Percentiles rank a stretch among this genome's conserved stretches.
phyloP scores from a whole-genome alignment of 2,329 filamentous ascomycete species.

The Fusarium caatingaense region DNA sequence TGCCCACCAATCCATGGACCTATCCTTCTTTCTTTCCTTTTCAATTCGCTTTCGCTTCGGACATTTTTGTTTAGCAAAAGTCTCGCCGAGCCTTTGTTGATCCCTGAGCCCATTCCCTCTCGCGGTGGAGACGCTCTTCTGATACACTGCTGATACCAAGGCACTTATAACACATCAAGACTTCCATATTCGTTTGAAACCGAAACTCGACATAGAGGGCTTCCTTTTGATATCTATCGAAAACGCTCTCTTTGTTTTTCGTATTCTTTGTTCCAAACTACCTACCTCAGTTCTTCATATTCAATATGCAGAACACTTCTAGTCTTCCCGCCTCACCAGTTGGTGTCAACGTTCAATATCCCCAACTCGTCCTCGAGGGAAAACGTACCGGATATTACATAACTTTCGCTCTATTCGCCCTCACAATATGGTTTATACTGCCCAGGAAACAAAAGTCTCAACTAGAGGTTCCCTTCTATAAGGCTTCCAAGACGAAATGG shows the following conservation, averaged over 20 bases:
- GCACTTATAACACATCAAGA: constrained; percentile 31
- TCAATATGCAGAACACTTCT: constrained; percentile 40
- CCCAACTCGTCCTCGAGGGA: constrained; percentile 41
- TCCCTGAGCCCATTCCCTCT: constrained; percentile 18
- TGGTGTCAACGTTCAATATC: constrained; percentile 37
- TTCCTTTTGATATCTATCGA: constrained; percentile 17
- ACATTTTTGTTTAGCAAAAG: constrained; percentile 14
- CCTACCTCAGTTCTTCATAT: neutral
- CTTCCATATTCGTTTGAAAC: constrained; percentile 21
- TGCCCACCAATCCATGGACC: neutral
- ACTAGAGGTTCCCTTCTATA: constrained; percentile 59
- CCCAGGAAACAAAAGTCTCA: constrained; percentile 46
- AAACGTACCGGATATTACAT: constrained; percentile 56
- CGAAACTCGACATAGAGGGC: neutral
- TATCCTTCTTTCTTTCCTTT: neutral
- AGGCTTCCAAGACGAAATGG: constrained; percentile 62
- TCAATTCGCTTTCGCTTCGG: constrained; percentile 32
- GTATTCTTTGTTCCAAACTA: constrained; percentile 3
- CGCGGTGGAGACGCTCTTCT: constrained; percentile 21
- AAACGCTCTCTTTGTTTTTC: constrained; percentile 6
- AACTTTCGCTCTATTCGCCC: constrained; percentile 51
- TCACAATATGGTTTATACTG: constrained; percentile 56
- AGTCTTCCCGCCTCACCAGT: constrained; percentile 32
- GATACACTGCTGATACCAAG: constrained; percentile 36
- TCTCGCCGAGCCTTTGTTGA: constrained; percentile 20